Conservation (phyloP, 2,329 filamentous ascomycete genomes). For the Clonostachys rosea region DNA sequence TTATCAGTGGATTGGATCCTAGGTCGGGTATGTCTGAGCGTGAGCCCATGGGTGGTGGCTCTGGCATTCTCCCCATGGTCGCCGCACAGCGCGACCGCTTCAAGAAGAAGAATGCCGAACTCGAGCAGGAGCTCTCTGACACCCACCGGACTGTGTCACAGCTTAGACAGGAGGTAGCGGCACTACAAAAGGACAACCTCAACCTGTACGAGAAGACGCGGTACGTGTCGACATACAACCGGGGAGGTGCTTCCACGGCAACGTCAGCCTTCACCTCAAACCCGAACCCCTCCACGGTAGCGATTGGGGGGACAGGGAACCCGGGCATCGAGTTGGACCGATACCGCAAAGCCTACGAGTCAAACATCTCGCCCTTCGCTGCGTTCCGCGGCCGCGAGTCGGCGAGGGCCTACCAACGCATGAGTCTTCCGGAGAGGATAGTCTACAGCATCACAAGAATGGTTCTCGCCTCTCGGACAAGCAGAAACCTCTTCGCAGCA, state of each 20-base stretch:
- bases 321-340: constrained; percentile 71
- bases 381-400: constrained; percentile 94
- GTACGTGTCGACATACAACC: constrained; percentile 91
- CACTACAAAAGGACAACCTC: constrained; percentile 92
- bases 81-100: constrained; percentile 97
- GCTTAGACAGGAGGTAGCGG: constrained; percentile 83
- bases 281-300: constrained; percentile 71
- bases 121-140: constrained; percentile 87
- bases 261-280: constrained; percentile 63
- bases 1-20: constrained; percentile 94
- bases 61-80: constrained; percentile 94
- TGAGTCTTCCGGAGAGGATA: constrained; percentile 85
- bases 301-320: constrained; percentile 47
- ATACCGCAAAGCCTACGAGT: constrained; percentile 90
- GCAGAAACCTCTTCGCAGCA: constrained; percentile 86
- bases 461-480: constrained; percentile 84
- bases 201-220: constrained; percentile 96
- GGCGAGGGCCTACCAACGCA: constrained; percentile 82
- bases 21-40: constrained; percentile 39
- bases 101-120: constrained; percentile 89
- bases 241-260: constrained; percentile 51
- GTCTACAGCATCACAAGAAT: constrained; percentile 89
- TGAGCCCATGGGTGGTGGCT: constrained; percentile 69
- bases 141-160: constrained; percentile 78
- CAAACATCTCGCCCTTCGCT: constrained; percentile 91